A percentile compares a stretch with the other conserved stretches of the same genome.
Conservation (phyloP, 306 rosid genomes). For the Cajanus cajan region DNA sequence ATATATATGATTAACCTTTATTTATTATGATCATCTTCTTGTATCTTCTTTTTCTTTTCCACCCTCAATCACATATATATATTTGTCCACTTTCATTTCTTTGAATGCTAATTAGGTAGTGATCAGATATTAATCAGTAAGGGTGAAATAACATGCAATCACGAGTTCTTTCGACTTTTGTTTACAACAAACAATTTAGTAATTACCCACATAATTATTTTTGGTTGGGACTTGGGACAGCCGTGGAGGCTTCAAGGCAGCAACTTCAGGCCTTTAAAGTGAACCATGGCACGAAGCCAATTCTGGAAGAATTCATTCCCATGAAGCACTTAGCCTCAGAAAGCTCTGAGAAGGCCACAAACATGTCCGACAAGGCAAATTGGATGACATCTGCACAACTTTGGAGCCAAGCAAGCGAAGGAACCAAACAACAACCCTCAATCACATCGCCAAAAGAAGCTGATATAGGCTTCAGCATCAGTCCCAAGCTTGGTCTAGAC, state of each 20-base stretch:
- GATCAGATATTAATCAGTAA: background rate
- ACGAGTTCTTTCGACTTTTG: background rate
- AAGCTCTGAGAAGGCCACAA: slow-evolving; percentile 50
- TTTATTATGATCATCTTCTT: slow-evolving; percentile 34
- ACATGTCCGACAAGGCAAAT: slow-evolving; percentile 76
- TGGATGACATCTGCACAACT: slow-evolving; percentile 98
- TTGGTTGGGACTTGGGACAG: slow-evolving; percentile 40
- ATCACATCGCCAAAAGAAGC: slow-evolving; percentile 41
- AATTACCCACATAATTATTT: background rate
- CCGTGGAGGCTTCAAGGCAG: slow-evolving; percentile 85
- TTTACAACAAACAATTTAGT: background rate
- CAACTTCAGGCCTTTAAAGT: slow-evolving; percentile 64
- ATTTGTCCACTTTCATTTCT: background rate
- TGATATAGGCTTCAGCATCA: slow-evolving; percentile 58
- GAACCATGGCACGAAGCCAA: slow-evolving; percentile 64
- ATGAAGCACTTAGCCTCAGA: slow-evolving; percentile 65
- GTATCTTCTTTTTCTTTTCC: slow-evolving; percentile 35
- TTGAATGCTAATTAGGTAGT: slow-evolving; percentile 24
- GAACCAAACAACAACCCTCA: slow-evolving; percentile 47
- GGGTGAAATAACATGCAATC: slow-evolving; percentile 14
- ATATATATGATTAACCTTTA: slow-evolving; percentile 16
- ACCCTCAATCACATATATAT: slow-evolving; percentile 21
- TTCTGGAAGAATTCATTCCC: slow-evolving; percentile 95
- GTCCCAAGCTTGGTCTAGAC: slow-evolving; percentile 59
- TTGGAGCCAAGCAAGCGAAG: slow-evolving; percentile 91